Evolutionary conservation across 73 alveolate genomes (phyloP).

Genomic region (Uronychia binucleata): DNA sequence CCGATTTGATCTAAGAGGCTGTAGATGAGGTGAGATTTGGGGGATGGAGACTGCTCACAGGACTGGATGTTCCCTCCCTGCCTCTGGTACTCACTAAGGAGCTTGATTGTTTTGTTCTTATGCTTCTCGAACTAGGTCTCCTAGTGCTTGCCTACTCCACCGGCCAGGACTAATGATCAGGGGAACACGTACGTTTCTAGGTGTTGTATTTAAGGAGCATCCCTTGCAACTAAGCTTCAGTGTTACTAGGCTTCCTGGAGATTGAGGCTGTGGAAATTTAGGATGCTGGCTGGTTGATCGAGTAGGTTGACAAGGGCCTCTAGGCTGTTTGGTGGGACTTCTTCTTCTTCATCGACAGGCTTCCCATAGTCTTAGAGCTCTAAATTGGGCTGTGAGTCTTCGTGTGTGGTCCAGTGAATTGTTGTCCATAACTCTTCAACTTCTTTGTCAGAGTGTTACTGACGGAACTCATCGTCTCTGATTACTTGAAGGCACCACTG

Average conservation of each 20-base stretch:
- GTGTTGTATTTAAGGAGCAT: neutral
- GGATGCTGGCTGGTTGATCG: neutral
- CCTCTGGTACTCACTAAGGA: neutral
- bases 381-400: neutral
- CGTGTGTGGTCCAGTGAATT: neutral
- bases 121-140: neutral
- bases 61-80: neutral
- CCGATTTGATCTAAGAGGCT: neutral
- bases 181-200: neutral
- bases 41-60: neutral
- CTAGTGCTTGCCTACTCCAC: neutral
- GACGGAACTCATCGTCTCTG: too few species aligned
- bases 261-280: neutral
- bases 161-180: neutral
- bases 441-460: too few species aligned
- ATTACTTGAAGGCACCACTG: too few species aligned
- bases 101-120: neutral
- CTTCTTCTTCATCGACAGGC: neutral
- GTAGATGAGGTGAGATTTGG: neutral
- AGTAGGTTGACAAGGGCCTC: too few species aligned
- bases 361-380: neutral
- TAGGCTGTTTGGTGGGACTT: neutral
- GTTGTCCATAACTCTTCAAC: too few species aligned
- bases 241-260: neutral
- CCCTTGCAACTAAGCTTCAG: neutral